These are phyloP conservation scores for Tulasnella sp. DNA, from an alignment of 768 basidiomycete genomes.

Conservation along the genomic window DNA sequence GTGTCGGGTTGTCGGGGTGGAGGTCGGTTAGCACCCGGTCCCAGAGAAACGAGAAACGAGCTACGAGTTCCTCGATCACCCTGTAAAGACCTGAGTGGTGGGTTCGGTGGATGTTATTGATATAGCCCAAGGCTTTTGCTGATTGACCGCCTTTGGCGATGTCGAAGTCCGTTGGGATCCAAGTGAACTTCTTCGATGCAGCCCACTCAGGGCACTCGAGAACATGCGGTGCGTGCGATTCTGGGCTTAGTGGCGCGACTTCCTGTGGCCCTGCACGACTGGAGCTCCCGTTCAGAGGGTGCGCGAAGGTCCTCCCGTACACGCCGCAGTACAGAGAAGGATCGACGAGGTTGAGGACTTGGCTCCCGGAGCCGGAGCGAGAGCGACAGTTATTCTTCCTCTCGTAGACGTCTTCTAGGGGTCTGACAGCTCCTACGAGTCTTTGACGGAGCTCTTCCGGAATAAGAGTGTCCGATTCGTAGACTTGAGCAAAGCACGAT, in stretches of 20 bases:
- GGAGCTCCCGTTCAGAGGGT: neutral
- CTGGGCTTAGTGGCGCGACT: neutral
- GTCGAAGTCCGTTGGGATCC: conserved; percentile 34
- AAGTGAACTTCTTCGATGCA: conserved; percentile 3
- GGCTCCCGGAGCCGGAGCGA: no score
- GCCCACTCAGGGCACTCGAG: neutral
- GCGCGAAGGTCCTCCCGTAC: conserved; percentile 43
- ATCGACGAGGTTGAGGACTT: conserved; percentile 53
- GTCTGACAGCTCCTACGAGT: conserved; percentile 40
- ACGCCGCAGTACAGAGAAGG: conserved; percentile 49
- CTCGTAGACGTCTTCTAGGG: conserved; percentile 45
- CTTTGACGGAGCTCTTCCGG: conserved; percentile 39
- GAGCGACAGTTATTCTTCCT: no score
- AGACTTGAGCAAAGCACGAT: conserved; percentile 39
- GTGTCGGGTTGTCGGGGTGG: neutral
- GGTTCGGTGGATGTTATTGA: conserved; percentile 31
- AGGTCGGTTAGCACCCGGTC: conserved; percentile 29
- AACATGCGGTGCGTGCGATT: neutral
- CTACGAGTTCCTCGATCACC: conserved; percentile 18
- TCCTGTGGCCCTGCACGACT: neutral
- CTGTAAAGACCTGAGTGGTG: conserved; percentile 19
- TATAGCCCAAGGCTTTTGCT: conserved; percentile 14
- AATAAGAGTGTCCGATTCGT: conserved; percentile 45
- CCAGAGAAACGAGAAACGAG: neutral
- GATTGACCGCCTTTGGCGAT: neutral